phyloP scores from a whole-genome alignment of 2,329 filamentous ascomycete species.

The Microcera coccophila region DNA sequence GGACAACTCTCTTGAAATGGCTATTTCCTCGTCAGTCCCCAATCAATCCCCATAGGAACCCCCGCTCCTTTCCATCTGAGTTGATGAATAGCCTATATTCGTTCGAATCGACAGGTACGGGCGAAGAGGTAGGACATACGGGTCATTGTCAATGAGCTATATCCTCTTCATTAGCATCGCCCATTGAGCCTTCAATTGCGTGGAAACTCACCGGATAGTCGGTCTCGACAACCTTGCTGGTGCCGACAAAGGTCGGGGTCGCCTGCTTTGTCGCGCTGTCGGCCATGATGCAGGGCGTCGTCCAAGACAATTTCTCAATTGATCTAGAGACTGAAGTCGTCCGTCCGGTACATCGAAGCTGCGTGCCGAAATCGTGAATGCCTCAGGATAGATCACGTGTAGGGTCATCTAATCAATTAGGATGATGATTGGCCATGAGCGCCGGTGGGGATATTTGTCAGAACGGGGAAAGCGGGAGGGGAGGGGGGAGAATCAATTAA shows the following conservation, averaged over 20 bases:
- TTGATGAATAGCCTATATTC: too few species aligned
- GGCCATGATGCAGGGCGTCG: conserved; percentile 34
- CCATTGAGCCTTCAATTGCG: conserved; percentile 20
- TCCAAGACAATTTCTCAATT: conserved; percentile 29
- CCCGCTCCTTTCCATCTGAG: not conserved
- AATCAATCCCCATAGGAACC: not conserved
- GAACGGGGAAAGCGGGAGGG: not conserved
- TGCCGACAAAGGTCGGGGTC: conserved; percentile 34
- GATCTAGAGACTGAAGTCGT: conserved; percentile 25
- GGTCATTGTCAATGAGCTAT: conserved; percentile 98
- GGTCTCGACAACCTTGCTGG: conserved; percentile 72
- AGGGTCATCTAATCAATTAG: conserved; percentile 17
- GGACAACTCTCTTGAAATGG: conserved; percentile 84
- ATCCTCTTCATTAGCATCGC: conserved; percentile 24
- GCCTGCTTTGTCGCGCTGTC: conserved; percentile 38
- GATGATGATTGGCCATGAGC: conserved; percentile 17
- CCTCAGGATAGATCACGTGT: conserved; percentile 34
- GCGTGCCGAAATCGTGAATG: conserved; percentile 19
- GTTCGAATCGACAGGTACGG: too few species aligned
- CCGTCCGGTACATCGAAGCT: conserved; percentile 23
- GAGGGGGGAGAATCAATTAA: conserved; percentile 22
- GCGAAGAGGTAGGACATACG: conserved; percentile 54
- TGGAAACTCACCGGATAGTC: conserved; percentile 74
- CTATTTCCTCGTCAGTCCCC: conserved; percentile 43
- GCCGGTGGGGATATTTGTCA: too few species aligned